These are phyloP conservation scores for Fraxinus greggii DNA, from an alignment of 305 asterid genomes.

Conservation along the genomic window DNA sequence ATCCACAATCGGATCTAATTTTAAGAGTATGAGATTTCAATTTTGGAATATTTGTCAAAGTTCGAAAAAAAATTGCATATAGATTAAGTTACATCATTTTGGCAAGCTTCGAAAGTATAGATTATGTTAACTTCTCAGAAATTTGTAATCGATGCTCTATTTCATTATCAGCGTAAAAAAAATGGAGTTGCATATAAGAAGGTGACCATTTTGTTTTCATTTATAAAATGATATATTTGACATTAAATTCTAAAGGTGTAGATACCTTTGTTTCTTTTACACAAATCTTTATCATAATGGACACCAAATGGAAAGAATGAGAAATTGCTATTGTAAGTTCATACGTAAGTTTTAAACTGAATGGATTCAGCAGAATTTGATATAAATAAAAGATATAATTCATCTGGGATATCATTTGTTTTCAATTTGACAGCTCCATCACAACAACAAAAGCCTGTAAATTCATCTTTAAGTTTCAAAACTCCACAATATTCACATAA, in stretches of 20 bases:
- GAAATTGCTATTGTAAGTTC: background rate
- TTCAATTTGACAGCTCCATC: background rate
- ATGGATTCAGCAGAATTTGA: background rate
- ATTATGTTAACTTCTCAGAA: background rate
- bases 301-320: background rate
- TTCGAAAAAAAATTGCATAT: background rate
- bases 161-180: background rate
- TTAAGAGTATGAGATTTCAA: background rate
- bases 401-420: background rate
- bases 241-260: background rate
- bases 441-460: background rate
- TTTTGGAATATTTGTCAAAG: background rate
- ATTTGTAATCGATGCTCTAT: background rate
- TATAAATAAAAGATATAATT: background rate
- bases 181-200: background rate
- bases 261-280: background rate
- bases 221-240: background rate
- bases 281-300: background rate
- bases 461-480: background rate
- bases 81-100: background rate
- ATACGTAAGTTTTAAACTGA: background rate
- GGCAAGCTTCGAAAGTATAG: background rate
- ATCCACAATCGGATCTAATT: background rate
- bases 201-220: background rate
- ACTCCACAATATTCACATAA: background rate